A percentile compares a stretch with the other conserved stretches of the same genome.
These are phyloP conservation scores for Phytophthora foliorum DNA, from an alignment of 352 stramenopile genomes.

Conservation along the genomic window DNA sequence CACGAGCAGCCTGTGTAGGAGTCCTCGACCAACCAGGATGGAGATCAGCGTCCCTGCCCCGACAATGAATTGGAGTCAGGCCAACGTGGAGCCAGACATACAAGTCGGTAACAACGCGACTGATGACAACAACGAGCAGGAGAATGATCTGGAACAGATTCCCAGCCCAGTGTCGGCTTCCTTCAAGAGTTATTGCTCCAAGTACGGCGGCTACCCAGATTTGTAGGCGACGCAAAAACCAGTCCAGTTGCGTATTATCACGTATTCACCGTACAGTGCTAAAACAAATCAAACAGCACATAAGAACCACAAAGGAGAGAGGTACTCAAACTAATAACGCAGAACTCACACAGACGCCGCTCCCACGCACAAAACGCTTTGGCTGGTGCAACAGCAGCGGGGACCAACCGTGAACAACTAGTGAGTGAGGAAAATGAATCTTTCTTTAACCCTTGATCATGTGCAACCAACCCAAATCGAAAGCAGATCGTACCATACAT, in stretches of 20 bases:
- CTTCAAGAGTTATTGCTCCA: slow-evolving; percentile 89
- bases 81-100: slow-evolving; percentile 32
- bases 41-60: slow-evolving; percentile 28
- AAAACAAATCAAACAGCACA: slow-evolving; percentile 31
- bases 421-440: slow-evolving; percentile 45
- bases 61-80: slow-evolving; percentile 54
- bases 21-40: slow-evolving; percentile 30
- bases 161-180: slow-evolving; percentile 46
- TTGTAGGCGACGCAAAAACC: slow-evolving; percentile 21
- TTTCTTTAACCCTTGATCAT: slow-evolving; percentile 46
- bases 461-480: slow-evolving; percentile 24
- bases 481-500: slow-evolving; percentile 45
- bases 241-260: background rate
- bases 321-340: slow-evolving; percentile 4
- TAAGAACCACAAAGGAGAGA: slow-evolving; percentile 30
- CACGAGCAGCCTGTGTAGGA: slow-evolving; percentile 34
- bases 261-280: slow-evolving; percentile 12
- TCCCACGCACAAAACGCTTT: slow-evolving; percentile 23
- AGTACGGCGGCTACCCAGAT: slow-evolving; percentile 87
- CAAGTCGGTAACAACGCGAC: slow-evolving; percentile 19
- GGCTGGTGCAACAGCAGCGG: slow-evolving; percentile 8
- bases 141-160: slow-evolving; percentile 30
- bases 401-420: slow-evolving; percentile 33
- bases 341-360: slow-evolving; percentile 40
- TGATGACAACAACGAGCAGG: slow-evolving; percentile 24